A percentile compares a stretch with the other conserved stretches of the same genome.
phyloP scores from a whole-genome alignment of 805 yeast species.

The Lipomyces starkeyi region DNA sequence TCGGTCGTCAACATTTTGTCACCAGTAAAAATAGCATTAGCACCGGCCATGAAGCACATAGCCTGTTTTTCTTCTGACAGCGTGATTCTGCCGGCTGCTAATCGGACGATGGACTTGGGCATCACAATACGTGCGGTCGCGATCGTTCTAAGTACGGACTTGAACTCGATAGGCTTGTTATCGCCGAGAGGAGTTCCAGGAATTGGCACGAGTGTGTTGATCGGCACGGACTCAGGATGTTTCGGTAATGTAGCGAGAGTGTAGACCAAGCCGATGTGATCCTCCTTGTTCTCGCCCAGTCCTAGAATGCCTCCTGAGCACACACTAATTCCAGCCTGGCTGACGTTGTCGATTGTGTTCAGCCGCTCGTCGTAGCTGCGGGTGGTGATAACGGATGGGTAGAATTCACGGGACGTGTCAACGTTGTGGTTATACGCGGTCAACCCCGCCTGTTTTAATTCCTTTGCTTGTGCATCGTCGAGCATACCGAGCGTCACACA shows the following conservation, averaged over 20 bases:
- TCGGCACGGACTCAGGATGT: constrained; percentile 87
- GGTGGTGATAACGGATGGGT: constrained; percentile 73
- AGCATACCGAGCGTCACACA: constrained; percentile 86
- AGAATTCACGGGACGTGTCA: constrained; percentile 79
- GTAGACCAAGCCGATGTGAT: constrained; percentile 69
- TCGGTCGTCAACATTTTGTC: constrained; percentile 80
- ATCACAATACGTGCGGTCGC: constrained; percentile 77
- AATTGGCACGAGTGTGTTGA: constrained; percentile 76
- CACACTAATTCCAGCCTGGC: constrained; percentile 65
- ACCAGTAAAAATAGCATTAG: constrained; percentile 82
- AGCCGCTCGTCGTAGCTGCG: constrained; percentile 75
- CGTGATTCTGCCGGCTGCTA: constrained; percentile 82
- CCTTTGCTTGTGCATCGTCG: constrained; percentile 63
- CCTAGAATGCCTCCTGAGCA: constrained; percentile 85
- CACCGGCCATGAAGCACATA: constrained; percentile 76
- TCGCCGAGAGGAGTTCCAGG: constrained; percentile 78
- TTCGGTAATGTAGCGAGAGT: constrained; percentile 69
- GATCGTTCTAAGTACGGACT: constrained; percentile 67
- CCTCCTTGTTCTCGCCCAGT: constrained; percentile 73
- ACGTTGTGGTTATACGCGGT: constrained; percentile 85
- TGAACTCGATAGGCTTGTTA: constrained; percentile 62
- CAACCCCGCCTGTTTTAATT: constrained; percentile 68
- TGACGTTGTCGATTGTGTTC: constrained; percentile 67
- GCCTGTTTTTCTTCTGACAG: constrained; percentile 80
- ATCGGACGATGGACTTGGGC: constrained; percentile 72